Evolutionary conservation across 192 early-diverging fungal species (phyloP).

Genomic region (Rhizophagus prolifer): DNA sequence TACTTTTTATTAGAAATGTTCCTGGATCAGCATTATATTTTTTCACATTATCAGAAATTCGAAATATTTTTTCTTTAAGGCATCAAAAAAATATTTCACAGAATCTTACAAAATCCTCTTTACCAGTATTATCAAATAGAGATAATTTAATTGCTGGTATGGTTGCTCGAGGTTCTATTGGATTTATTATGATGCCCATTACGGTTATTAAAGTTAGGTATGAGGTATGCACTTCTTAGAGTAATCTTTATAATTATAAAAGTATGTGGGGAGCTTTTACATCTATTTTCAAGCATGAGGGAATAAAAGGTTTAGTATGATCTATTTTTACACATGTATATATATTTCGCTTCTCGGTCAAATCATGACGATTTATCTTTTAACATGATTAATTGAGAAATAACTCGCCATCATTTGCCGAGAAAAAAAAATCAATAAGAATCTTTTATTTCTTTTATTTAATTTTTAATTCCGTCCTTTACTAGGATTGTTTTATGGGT

Average conservation of each 20-base stretch:
- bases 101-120: constrained; percentile 18
- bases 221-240: constrained; percentile 69
- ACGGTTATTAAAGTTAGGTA: constrained; percentile 90
- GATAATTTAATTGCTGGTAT: constrained; percentile 74
- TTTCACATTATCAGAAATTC: constrained; percentile 60
- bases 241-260: constrained; percentile 80
- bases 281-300: constrained; percentile 68
- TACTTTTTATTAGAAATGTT: constrained; percentile 49
- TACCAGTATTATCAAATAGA: constrained; percentile 52
- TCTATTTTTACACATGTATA: background rate
- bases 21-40: constrained; percentile 77
- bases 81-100: constrained; percentile 35
- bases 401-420: no score
- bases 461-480: background rate
- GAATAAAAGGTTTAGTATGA: constrained; percentile 52
- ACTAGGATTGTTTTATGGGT: constrained; percentile 81
- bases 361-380: no score
- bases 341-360: background rate
- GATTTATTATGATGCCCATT: constrained; percentile 91
- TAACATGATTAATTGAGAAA: no score
- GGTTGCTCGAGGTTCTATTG: constrained; percentile 68
- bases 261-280: constrained; percentile 64
- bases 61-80: constrained; percentile 48
- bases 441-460: no score
- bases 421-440: no score